Base-by-base conservation (phyloP, 192 early-diverging fungal genomes). In the Backusella westeae region DNA sequence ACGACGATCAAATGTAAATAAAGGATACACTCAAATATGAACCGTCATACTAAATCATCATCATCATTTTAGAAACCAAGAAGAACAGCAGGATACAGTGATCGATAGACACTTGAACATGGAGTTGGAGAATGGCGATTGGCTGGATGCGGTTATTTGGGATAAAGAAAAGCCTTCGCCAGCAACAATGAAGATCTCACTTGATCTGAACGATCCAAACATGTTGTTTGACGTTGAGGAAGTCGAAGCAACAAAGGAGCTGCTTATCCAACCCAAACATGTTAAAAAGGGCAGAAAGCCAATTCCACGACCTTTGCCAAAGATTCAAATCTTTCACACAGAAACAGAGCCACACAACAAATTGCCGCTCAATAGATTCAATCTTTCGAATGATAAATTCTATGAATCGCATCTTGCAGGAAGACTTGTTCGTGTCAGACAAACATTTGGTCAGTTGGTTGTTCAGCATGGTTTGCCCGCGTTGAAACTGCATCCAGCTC, bases 391-490 rank as follows among this genome's bases (percentile, higher is more conserved):
- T 81, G 96, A 98, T 85, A 89, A 90, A 15, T 91, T 84, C 63
- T 98, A 99, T 80, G 96, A 94, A 34, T 87, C 87, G 0, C 84
- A 88, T 70, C 87, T 91, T 34, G 85, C 88, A 12, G 85, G 86
- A 8, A 89, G 93, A 74, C 82, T 90, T 12, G 91, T 91, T 56
- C 87, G 94, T 46, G 93, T 97, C 44, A 87, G 96, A 7, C 95
- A 96, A 78, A 94, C 96, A 9, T 91, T 94, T 79, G 96, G 96
- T 10, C 91, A 93, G 75, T 86, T 93, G 17, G 89, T 91, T 17
- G 85, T 99, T 8, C 92, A 93, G 69, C 98, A 99, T 77, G 89
- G 97, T 15, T 80, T 94, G 26, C 96, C 98, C 14, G 94, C 98
- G 9, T 82, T 95, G 68, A 92, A 90, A 71, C 78, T 98, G 34